Conservation (phyloP, 305 asterid genomes). For the Fraxinus velutina region DNA sequence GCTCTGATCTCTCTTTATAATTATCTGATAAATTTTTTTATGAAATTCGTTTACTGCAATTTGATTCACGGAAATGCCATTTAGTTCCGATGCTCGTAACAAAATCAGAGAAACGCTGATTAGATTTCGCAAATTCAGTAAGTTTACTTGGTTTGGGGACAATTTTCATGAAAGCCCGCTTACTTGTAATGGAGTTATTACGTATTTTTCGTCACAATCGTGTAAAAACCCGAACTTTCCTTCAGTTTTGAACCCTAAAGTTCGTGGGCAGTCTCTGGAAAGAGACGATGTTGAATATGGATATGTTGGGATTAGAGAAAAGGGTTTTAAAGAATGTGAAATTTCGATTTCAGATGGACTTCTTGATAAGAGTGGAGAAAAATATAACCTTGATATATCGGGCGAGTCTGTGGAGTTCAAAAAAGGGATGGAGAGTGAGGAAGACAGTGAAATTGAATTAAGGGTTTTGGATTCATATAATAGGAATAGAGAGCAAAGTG, state of each 20-base stretch:
- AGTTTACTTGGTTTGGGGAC: constrained; percentile 20
- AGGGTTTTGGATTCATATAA: constrained; percentile 51
- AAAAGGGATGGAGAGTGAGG: constrained; percentile 37
- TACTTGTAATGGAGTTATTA: constrained; percentile 19
- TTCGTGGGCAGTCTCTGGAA: constrained; percentile 24
- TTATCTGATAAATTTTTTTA: neutral
- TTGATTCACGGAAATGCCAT: constrained; percentile 23
- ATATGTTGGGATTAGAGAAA: constrained; percentile 27
- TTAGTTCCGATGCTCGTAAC: constrained; percentile 13
- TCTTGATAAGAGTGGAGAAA: constrained; percentile 28
- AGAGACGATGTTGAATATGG: constrained; percentile 23
- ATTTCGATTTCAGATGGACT: constrained; percentile 23
- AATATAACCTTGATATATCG: constrained; percentile 32
- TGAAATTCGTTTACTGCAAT: neutral
- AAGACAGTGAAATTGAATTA: constrained; percentile 42
- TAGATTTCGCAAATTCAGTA: constrained; percentile 21
- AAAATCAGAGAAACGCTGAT: constrained; percentile 16
- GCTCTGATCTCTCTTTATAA: constrained; percentile 13
- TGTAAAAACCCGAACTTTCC: constrained; percentile 6
- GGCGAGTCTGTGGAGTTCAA: constrained; percentile 40
- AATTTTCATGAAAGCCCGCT: constrained; percentile 13
- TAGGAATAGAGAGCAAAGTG: constrained; percentile 26
- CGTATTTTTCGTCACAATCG: constrained; percentile 30
- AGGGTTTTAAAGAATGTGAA: constrained; percentile 25
- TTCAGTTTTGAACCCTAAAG: constrained; percentile 12